Conservation (phyloP, 2,329 filamentous ascomycete genomes). For the Parascedosporium putredinis region DNA sequence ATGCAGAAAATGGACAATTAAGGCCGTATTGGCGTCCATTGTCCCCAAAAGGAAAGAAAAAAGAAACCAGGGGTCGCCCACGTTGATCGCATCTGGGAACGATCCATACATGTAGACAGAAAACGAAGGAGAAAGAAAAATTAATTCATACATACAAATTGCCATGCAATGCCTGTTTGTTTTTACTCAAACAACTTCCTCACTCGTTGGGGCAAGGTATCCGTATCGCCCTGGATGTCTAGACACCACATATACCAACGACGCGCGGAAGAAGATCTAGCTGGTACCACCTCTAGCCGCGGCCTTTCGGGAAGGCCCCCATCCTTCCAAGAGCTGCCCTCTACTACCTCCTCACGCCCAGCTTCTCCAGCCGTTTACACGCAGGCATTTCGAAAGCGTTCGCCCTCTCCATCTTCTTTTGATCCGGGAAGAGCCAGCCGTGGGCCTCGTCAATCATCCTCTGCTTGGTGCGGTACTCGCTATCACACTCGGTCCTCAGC, state of each 20-base stretch:
- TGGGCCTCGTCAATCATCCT: slow-evolving; percentile 66
- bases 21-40: too few relatives aligned
- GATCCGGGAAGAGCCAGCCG: slow-evolving; percentile 79
- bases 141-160: neutral
- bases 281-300: too few relatives aligned
- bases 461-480: slow-evolving; percentile 55
- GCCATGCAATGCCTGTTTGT: neutral
- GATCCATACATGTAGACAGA: too few relatives aligned
- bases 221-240: neutral
- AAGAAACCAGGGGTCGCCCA: neutral
- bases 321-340: neutral
- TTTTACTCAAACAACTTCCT: neutral
- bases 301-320: too few relatives aligned
- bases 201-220: neutral
- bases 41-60: too few relatives aligned
- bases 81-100: too few relatives aligned
- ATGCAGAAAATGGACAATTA: too few relatives aligned
- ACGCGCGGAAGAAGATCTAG: too few relatives aligned
- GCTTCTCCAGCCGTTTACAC: slow-evolving; percentile 38
- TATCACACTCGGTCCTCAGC: slow-evolving; percentile 62
- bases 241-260: too few relatives aligned
- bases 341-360: slow-evolving; percentile 21
- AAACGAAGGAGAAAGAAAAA: neutral
- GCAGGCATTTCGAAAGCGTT: slow-evolving; percentile 38
- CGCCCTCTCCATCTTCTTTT: slow-evolving; percentile 67